A percentile compares a stretch with the other conserved stretches of the same genome.
Evolutionary conservation across 805 yeast genomes (phyloP).

Genomic region (Nakazawaea holstii): DNA sequence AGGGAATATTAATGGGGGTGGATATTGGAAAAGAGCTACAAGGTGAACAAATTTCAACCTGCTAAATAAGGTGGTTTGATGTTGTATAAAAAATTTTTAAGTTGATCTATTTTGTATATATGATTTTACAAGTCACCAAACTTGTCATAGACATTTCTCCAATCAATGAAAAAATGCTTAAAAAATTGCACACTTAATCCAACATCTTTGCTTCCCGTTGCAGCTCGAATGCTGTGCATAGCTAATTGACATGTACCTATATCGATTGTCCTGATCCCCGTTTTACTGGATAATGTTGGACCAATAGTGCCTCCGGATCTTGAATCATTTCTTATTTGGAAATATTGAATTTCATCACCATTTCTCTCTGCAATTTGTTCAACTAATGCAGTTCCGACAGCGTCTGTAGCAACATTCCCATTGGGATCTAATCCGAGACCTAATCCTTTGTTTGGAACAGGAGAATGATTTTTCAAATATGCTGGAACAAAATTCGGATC

Average conservation of each 20-base stretch:
- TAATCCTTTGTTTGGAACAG: constrained; percentile 73
- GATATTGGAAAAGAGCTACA: constrained; percentile 2
- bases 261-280: constrained; percentile 75
- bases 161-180: constrained; percentile 59
- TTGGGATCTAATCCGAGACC: constrained; percentile 70
- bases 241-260: constrained; percentile 79
- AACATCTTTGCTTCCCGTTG: constrained; percentile 72
- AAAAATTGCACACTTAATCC: constrained; percentile 71
- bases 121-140: constrained; percentile 24
- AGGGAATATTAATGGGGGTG: constrained; percentile 19
- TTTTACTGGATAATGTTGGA: constrained; percentile 54
- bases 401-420: constrained; percentile 80
- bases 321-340: constrained; percentile 81
- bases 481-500: constrained; percentile 70
- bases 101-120: no score
- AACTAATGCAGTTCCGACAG: constrained; percentile 61
- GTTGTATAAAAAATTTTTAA: no score
- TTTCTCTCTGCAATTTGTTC: constrained; percentile 64
- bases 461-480: constrained; percentile 73
- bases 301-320: constrained; percentile 91
- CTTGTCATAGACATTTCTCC: constrained; percentile 55
- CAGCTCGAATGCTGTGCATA: constrained; percentile 83
- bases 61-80: no score
- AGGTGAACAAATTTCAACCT: no score
- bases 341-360: constrained; percentile 66